Evolutionary conservation across 108 stramenopile genomes (phyloP).

Genomic region (Cyclostephanos tholiformis): DNA sequence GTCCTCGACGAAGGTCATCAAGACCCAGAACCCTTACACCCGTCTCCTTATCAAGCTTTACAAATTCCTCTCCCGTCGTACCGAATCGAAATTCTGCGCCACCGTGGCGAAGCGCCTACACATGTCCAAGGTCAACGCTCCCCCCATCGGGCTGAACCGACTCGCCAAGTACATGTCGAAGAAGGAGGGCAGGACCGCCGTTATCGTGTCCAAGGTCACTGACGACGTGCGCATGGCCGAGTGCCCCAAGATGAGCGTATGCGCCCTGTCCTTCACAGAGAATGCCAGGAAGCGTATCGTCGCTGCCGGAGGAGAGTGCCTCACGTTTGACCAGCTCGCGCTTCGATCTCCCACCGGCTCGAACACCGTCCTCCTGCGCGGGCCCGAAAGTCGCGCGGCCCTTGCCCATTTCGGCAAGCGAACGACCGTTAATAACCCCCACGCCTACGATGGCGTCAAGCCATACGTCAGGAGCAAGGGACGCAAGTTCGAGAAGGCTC

Average conservation of each 20-base stretch:
- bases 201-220: constrained; percentile 98
- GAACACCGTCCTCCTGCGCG: constrained; percentile 97
- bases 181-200: constrained; percentile 97
- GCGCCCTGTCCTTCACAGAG: constrained; percentile 98
- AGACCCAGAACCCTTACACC: constrained; percentile 97
- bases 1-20: constrained; percentile 93
- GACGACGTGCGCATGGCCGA: constrained; percentile 98
- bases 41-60: constrained; percentile 98
- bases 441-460: constrained; percentile 95
- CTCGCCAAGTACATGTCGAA: constrained; percentile 95
- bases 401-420: constrained; percentile 97
- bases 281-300: constrained; percentile 97
- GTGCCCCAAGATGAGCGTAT: constrained; percentile 91
- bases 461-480: constrained; percentile 99
- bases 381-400: constrained; percentile 96
- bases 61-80: constrained; percentile 97
- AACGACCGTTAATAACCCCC: constrained; percentile 86
- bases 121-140: constrained; percentile 97
- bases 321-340: constrained; percentile 99
- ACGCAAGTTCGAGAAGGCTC: constrained; percentile 99
- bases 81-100: constrained; percentile 95
- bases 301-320: constrained; percentile 98
- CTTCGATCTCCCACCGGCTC: constrained; percentile 95
- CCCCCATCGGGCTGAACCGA: constrained; percentile 94
- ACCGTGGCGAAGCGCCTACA: constrained; percentile 97